Percentiles rank a stretch among this genome's conserved stretches.
These are phyloP conservation scores for Gloeophyllum trabeum DNA, from an alignment of 768 basidiomycete species.

Conservation along the genomic window DNA sequence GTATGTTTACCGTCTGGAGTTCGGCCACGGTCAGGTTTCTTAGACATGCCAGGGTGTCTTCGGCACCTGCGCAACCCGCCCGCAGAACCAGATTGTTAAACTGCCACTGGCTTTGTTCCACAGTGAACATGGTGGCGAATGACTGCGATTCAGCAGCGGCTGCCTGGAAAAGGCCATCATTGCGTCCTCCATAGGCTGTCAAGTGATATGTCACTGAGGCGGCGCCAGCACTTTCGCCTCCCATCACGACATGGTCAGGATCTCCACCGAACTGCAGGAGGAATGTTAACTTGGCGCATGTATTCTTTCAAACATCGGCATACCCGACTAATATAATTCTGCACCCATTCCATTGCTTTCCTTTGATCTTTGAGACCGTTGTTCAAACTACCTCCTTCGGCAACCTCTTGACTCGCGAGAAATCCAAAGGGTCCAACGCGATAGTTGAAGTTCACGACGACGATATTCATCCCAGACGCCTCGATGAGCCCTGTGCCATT, in stretches of 20 bases:
- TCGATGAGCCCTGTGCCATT: conserved; percentile 33
- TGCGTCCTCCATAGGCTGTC: too few relatives aligned
- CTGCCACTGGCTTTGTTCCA: too few relatives aligned
- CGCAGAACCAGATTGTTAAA: too few relatives aligned
- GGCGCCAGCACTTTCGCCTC: conserved; percentile 45
- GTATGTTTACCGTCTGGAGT: too few relatives aligned
- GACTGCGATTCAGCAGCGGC: too few relatives aligned
- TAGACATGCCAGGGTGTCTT: too few relatives aligned
- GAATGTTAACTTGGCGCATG: too few relatives aligned
- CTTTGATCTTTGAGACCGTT: conserved; percentile 35
- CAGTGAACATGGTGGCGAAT: too few relatives aligned
- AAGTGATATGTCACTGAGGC: conserved; percentile 27
- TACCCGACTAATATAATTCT: conserved; percentile 36
- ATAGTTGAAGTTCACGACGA: conserved; percentile 27
- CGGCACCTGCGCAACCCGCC: conserved; percentile 25
- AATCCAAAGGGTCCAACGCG: conserved; percentile 30
- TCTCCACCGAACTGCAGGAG: conserved; percentile 59
- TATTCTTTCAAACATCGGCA: too few relatives aligned
- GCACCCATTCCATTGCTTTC: conserved; percentile 32
- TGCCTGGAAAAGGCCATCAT: too few relatives aligned
- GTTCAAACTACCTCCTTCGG: conserved; percentile 33
- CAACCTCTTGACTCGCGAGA: conserved; percentile 28
- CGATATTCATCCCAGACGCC: conserved; percentile 30
- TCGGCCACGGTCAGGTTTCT: too few relatives aligned
- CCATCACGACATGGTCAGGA: conserved; percentile 36